phyloP scores from a whole-genome alignment of 164 flowering plant genomes.

The Magnolia changhungtana region DNA sequence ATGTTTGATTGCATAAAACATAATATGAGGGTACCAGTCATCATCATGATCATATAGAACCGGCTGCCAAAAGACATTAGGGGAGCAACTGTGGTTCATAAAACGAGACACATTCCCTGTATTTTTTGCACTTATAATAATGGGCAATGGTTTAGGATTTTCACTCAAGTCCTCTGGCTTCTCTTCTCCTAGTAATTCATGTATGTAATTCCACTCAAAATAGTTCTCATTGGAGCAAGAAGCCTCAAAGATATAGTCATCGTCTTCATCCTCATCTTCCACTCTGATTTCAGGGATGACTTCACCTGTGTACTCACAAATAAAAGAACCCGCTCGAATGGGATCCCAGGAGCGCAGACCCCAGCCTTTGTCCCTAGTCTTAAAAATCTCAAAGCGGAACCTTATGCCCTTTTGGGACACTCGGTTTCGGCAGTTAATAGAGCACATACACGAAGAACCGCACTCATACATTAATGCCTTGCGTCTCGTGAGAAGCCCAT shows the following conservation, averaged over 20 bases:
- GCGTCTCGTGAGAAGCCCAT: constrained; percentile 34
- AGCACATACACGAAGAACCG: constrained; percentile 47
- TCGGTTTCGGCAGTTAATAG: constrained; percentile 50
- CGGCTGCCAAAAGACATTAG: constrained; percentile 70
- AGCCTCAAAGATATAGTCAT: constrained; percentile 49
- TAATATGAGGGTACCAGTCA: constrained; percentile 44
- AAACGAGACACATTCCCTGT: constrained; percentile 75
- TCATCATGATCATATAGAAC: constrained; percentile 40
- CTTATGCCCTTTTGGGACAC: constrained; percentile 55
- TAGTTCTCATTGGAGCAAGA: constrained; percentile 22
- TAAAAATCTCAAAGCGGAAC: constrained; percentile 62
- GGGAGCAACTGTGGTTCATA: constrained; percentile 79
- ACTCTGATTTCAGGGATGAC: constrained; percentile 27
- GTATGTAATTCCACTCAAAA: constrained; percentile 25
- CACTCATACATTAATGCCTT: constrained; percentile 46
- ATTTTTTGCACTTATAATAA: constrained; percentile 46
- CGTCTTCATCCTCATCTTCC: constrained; percentile 26
- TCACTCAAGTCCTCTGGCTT: constrained; percentile 18
- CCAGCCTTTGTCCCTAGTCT: constrained; percentile 68
- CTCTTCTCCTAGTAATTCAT: constrained; percentile 30
- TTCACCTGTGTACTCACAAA: constrained; percentile 72
- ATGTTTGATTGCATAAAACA: constrained; percentile 55
- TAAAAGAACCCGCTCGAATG: constrained; percentile 62
- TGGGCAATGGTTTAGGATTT: constrained; percentile 25
- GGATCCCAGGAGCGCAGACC: constrained; percentile 81